Evolutionary conservation across 768 basidiomycete species (phyloP).

Genomic region (Serendipita indica): DNA sequence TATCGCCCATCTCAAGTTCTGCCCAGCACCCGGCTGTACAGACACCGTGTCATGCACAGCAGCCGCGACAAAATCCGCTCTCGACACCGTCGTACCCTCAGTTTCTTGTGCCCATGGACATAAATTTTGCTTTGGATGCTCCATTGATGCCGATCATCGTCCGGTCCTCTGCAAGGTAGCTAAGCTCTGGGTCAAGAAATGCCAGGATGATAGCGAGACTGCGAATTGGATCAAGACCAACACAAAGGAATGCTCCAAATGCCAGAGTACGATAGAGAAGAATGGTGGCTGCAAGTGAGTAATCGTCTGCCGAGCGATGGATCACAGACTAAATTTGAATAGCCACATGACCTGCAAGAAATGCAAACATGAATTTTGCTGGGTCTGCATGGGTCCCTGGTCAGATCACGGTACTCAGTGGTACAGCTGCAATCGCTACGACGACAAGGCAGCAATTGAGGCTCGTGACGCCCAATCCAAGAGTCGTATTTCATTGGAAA

Average conservation of each 20-base stretch:
- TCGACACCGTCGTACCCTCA: constrained; percentile 72
- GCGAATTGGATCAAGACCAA: constrained; percentile 99
- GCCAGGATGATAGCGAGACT: constrained; percentile 93
- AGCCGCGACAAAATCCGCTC: constrained; percentile 58
- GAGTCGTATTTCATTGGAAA: constrained; percentile 80
- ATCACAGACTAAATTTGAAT: constrained; percentile 10
- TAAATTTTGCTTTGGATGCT: constrained; percentile 90
- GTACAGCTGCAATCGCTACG: constrained; percentile 97
- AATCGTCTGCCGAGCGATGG: background rate
- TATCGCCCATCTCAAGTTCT: constrained; percentile 74
- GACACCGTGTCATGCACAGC: constrained; percentile 82
- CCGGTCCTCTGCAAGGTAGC: constrained; percentile 83
- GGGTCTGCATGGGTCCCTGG: constrained; percentile 99
- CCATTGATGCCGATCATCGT: constrained; percentile 75
- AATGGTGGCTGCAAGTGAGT: constrained; percentile 99
- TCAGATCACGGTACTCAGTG: constrained; percentile 91
- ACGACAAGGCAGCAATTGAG: constrained; percentile 77
- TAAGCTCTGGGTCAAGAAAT: constrained; percentile 92
- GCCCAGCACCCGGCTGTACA: constrained; percentile 88
- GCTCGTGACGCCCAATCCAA: constrained; percentile 85
- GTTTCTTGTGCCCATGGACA: constrained; percentile 62
- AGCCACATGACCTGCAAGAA: constrained; percentile 99
- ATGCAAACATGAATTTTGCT: constrained; percentile 97
- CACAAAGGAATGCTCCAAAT: constrained; percentile 94
- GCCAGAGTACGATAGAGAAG: constrained; percentile 98